Evolutionary conservation across 2,329 filamentous ascomycete genomes (phyloP).

Genomic region (Mycosphaerelloides madeirae): DNA sequence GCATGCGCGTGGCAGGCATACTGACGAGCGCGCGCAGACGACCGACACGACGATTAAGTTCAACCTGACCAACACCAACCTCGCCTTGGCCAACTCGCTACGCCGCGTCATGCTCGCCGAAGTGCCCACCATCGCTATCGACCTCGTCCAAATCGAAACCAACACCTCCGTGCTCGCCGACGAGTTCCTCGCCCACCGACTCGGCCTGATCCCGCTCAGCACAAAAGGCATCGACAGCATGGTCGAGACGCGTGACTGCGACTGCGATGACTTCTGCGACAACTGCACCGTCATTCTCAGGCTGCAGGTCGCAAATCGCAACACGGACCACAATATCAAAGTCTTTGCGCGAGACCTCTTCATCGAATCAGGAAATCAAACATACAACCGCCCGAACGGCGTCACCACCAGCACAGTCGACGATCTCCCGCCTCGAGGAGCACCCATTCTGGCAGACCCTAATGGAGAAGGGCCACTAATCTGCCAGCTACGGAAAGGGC

Average conservation of each 20-base stretch:
- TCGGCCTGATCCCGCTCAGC: conserved; percentile 83
- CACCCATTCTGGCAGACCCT: conserved; percentile 76
- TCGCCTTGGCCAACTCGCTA: conserved; percentile 87
- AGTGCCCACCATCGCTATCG: conserved; percentile 89
- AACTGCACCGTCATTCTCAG: conserved; percentile 81
- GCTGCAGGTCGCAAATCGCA: conserved; percentile 67
- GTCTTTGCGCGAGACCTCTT: conserved; percentile 89
- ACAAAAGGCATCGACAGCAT: conserved; percentile 77
- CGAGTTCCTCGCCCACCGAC: conserved; percentile 88
- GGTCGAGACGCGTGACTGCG: conserved; percentile 87
- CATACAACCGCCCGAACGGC: conserved; percentile 64
- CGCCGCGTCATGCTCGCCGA: conserved; percentile 89
- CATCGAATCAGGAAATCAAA: conserved; percentile 56
- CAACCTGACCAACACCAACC: conserved; percentile 81
- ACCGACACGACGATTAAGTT: conserved; percentile 82
- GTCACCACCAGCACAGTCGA: conserved; percentile 62
- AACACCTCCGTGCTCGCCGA: conserved; percentile 97
- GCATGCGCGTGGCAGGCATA: neutral
- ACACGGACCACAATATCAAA: conserved; percentile 80
- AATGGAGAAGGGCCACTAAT: conserved; percentile 80
- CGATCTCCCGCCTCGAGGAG: conserved; percentile 52
- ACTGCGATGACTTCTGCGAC: conserved; percentile 93
- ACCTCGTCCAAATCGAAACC: conserved; percentile 84
- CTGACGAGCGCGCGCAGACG: conserved; percentile 42
- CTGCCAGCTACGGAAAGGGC: conserved; percentile 81